Evolutionary conservation across 2,329 filamentous ascomycete genomes (phyloP).

Genomic region (Allantophomopsis lycopodina): DNA sequence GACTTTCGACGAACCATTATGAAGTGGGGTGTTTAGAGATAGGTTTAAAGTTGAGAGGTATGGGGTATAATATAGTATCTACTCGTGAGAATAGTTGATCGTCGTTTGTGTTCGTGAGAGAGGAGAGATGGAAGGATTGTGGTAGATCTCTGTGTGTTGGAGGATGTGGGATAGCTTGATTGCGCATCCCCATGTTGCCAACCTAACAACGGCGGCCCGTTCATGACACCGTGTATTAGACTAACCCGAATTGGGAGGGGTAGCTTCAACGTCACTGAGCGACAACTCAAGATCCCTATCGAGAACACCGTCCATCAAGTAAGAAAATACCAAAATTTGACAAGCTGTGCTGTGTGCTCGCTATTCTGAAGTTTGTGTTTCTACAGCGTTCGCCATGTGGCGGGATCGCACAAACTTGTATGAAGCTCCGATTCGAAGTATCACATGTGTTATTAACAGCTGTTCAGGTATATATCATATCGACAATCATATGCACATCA

Average conservation of each 20-base stretch:
- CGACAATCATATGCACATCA: constrained; percentile 97
- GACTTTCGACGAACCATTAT: constrained; percentile 1
- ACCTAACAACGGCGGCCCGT: no score
- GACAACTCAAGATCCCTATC: no score
- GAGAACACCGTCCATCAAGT: no score
- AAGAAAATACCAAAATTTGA: no score
- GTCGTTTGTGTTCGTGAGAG: background rate
- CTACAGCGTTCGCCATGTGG: constrained; percentile 63
- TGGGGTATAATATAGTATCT: no score
- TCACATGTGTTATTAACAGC: constrained; percentile 14
- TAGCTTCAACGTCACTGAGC: no score
- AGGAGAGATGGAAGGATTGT: background rate
- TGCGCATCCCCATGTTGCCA: no score
- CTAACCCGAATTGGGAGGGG: no score
- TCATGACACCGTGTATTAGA: no score
- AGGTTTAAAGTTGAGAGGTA: background rate
- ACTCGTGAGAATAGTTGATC: no score
- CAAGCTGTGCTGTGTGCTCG: no score
- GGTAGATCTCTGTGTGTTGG: constrained; percentile 1
- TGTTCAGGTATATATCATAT: constrained; percentile 83
- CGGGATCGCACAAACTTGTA: constrained; percentile 98
- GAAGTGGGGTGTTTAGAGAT: background rate
- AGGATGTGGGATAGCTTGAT: constrained; percentile 1
- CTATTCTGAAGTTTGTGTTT: background rate
- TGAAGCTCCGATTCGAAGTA: constrained; percentile 14